Evolutionary conservation across 2,329 filamentous ascomycete genomes (phyloP).

Genomic region (Neurospora sp.): DNA sequence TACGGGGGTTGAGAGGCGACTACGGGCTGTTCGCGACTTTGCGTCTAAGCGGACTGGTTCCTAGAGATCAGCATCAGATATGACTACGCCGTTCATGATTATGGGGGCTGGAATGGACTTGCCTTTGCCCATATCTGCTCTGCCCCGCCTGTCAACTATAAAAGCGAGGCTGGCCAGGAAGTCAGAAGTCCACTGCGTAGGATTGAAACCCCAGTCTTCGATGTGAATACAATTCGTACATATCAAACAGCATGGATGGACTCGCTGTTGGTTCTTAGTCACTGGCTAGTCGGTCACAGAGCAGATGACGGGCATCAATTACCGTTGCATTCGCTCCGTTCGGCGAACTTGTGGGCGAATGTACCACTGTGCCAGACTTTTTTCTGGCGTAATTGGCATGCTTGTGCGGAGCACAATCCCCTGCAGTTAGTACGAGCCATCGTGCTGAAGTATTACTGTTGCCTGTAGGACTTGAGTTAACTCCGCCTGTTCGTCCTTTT

Average conservation of each 20-base stretch:
- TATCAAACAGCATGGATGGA: not conserved
- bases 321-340: conserved; percentile 6
- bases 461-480: not conserved
- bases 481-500: not conserved
- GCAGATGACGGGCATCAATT: conserved; percentile 6
- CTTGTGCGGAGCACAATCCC: conserved; percentile 6
- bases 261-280: conserved; percentile 2
- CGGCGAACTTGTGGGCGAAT: conserved; percentile 1
- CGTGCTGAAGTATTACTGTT: not conserved
- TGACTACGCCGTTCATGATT: not conserved
- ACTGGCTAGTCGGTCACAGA: conserved; percentile 5
- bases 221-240: not conserved
- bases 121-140: not conserved
- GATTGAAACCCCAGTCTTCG: conserved; percentile 10
- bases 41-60: not conserved
- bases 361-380: conserved; percentile 3
- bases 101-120: not conserved
- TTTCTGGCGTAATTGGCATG: conserved; percentile 8
- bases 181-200: not conserved
- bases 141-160: not conserved
- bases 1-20: not conserved
- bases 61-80: not conserved
- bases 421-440: conserved; percentile 2
- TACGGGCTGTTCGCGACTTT: not conserved
- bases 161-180: not conserved